phyloP scores from a whole-genome alignment of 2,329 filamentous ascomycete species.

The Chaetomium olivaceum region DNA sequence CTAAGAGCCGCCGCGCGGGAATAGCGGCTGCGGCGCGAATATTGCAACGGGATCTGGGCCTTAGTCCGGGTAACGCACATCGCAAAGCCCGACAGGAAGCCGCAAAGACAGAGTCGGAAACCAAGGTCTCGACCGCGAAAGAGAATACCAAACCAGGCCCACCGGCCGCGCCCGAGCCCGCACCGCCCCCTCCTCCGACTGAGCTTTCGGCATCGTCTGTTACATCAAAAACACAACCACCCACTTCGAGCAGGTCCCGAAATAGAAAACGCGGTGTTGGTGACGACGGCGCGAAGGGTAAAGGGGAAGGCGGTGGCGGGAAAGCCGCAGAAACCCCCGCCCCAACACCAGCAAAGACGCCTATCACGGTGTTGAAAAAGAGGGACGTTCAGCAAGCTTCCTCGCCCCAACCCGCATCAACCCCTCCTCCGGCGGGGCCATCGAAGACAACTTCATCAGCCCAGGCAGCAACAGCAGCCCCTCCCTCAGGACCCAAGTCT shows the following conservation, averaged over 20 bases:
- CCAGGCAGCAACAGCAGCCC: conserved; percentile 31
- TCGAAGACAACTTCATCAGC: conserved; percentile 31
- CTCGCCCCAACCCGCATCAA: conserved; percentile 13
- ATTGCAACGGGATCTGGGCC: conserved; percentile 64
- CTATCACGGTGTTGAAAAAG: conserved; percentile 44
- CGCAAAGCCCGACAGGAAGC: conserved; percentile 60
- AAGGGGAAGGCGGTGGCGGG: conserved; percentile 35
- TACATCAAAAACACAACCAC: conserved; percentile 17
- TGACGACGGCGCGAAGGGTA: conserved; percentile 31
- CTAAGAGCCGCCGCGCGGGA: conserved; percentile 60
- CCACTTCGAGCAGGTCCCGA: conserved; percentile 28
- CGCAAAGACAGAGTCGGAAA: conserved; percentile 55
- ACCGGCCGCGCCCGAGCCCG: conserved; percentile 7
- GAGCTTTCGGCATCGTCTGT: conserved; percentile 18
- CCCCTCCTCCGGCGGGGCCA: conserved; percentile 33
- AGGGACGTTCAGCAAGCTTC: conserved; percentile 31
- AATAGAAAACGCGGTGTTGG: conserved; percentile 30
- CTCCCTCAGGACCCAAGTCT: conserved; percentile 34
- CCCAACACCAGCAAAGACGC: conserved; percentile 35
- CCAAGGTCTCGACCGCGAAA: conserved; percentile 43
- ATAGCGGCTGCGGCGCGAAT: conserved; percentile 65
- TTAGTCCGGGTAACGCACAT: conserved; percentile 64
- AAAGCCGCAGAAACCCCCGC: conserved; percentile 32
- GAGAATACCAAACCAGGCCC: conserved; percentile 30
- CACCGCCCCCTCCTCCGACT: conserved; percentile 14